Conservation (phyloP, 495 filamentous ascomycete species). For the Daldinia concentrica region DNA sequence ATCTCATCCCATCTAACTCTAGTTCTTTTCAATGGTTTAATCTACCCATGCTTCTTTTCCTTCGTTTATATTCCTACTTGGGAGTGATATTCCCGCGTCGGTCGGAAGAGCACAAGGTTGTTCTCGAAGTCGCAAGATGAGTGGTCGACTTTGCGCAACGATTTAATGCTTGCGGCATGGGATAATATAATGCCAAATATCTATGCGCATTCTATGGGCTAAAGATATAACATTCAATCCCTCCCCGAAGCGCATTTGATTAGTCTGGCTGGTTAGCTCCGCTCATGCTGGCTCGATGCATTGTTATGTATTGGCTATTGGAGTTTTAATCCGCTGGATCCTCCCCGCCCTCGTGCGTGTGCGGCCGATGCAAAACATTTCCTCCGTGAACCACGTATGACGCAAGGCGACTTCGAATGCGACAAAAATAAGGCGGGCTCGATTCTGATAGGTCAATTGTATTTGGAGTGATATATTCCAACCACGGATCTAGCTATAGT, state of each 20-base stretch:
- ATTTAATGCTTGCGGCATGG: constrained; percentile 2
- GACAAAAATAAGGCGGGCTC: constrained; percentile 26
- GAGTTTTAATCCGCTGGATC: constrained; percentile 21
- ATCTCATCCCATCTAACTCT: constrained; percentile 29
- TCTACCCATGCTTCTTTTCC: not conserved
- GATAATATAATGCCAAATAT: constrained; percentile 4
- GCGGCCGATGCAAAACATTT: constrained; percentile 34
- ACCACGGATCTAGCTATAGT: constrained; percentile 13
- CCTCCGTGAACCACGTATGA: constrained; percentile 41
- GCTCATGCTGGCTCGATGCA: constrained; percentile 11
- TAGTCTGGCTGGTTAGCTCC: constrained; percentile 6
- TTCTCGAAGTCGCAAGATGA: constrained; percentile 5
- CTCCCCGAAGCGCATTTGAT: not conserved
- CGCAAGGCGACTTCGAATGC: constrained; percentile 38
- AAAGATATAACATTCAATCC: not conserved
- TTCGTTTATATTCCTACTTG: constrained; percentile 6
- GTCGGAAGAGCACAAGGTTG: constrained; percentile 26
- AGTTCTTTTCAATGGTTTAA: constrained; percentile 20
- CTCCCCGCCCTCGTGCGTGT: constrained; percentile 8
- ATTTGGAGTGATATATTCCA: constrained; percentile 17
- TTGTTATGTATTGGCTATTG: constrained; percentile 13
- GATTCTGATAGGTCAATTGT: constrained; percentile 46
- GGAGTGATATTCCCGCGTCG: constrained; percentile 21
- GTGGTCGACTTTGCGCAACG: constrained; percentile 5
- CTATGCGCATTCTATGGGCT: not conserved